A percentile compares a stretch with the other conserved stretches of the same genome.
Evolutionary conservation across 257 asterid genomes (phyloP).

Genomic region (Gentiana straminea): DNA sequence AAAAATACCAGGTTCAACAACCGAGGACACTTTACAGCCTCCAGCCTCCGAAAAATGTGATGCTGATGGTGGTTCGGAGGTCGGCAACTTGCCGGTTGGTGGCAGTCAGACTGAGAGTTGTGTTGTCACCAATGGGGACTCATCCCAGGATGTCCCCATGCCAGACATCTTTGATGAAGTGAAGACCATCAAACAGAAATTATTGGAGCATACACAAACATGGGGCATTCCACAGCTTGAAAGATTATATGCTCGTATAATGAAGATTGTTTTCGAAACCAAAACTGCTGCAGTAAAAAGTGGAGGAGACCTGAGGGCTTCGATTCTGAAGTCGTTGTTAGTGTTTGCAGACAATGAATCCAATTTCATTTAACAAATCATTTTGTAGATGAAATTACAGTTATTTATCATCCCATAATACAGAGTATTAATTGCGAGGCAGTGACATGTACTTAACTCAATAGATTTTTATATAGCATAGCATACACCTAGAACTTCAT

Average conservation of each 20-base stretch:
- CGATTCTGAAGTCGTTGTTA: slow-evolving; percentile 63
- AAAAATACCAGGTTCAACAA: slow-evolving; percentile 12
- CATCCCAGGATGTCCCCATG: slow-evolving; percentile 36
- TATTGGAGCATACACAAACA: slow-evolving; percentile 41
- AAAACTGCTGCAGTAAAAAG: slow-evolving; percentile 26
- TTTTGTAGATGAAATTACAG: slow-evolving; percentile 9
- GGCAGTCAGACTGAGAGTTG: slow-evolving; percentile 20
- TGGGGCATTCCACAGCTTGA: slow-evolving; percentile 75
- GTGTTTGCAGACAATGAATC: slow-evolving; percentile 55
- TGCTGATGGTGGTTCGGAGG: slow-evolving; percentile 25
- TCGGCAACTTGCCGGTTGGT: slow-evolving; percentile 26
- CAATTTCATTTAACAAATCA: slow-evolving; percentile 23
- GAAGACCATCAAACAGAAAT: slow-evolving; percentile 45
- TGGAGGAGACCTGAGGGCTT: slow-evolving; percentile 45
- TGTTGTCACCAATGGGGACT: slow-evolving; percentile 12
- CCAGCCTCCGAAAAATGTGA: slow-evolving; percentile 42
- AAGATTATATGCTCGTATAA: slow-evolving; percentile 55
- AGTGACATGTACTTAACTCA: no score
- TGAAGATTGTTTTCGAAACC: slow-evolving; percentile 67
- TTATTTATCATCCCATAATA: no score
- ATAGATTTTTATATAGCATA: no score
- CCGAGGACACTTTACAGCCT: slow-evolving; percentile 42
- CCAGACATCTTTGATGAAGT: slow-evolving; percentile 36
- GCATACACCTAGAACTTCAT: no score
- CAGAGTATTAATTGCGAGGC: no score